Evolutionary conservation across 202 grass and related monocot genomes (phyloP), one percentile per base, ranked within the genome.

Genomic region (Bolboschoenoplectus hybrid): DNA sequence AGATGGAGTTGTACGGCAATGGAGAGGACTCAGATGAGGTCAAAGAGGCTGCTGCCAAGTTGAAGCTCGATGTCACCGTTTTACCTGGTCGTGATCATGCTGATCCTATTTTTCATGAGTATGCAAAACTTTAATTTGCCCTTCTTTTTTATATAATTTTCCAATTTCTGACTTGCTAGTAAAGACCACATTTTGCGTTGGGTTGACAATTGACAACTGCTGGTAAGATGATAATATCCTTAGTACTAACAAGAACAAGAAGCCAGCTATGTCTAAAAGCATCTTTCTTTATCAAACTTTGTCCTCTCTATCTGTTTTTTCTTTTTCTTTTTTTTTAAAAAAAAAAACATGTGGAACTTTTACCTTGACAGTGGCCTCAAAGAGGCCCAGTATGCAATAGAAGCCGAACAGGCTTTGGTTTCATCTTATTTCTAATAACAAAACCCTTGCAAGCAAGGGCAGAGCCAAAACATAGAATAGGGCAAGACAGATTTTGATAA

Each of bases 1-100:
- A 94, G 80, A 91, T 98, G 90, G 97, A 98, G 81, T 79, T 96
- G 39, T 98, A 98, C 84, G 97, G 97, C 47, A 98, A 89, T 79
- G 97, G 93, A 88, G 97, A 98, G 88, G 97, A 98, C 76, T 88
- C 88, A 6, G 81, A 88, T 83, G 88, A 90, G 89, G 88, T 98
- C 81, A 89, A 92, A 90, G 73, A 89, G 51, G 88, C 97, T 69
- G 88, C 90, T 62, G 84, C 84, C 55, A 91, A 89, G 87, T 87
- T 96, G 86, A 90, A 58, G 62, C 75, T 96, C n/a, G 89, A 90
- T 74, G 70, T 94, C 68, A 90, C 88, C 82, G 90, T 98, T 86
- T 90, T 91, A 69, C 97, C 90, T 89, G 93, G 97, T 7, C 86
- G 86, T 0, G 97, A 98, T 85, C 93, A 98, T 85, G 96, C 85